phyloP scores from a whole-genome alignment of 2,329 filamentous ascomycete genomes.

The Aureobasidium subglaciale region DNA sequence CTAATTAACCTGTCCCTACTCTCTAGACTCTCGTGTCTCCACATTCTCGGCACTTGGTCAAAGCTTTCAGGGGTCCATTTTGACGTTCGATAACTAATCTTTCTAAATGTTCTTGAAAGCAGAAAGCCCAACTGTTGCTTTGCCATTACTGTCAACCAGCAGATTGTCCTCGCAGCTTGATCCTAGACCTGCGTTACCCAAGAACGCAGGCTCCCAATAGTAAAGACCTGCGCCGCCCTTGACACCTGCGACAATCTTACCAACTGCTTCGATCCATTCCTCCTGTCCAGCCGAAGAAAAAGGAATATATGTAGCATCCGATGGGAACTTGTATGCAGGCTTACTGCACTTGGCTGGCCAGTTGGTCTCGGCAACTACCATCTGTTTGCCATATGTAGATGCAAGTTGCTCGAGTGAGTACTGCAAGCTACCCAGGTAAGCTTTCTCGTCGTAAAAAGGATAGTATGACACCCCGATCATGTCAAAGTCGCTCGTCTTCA shows the following conservation, averaged over 20 bases:
- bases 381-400: constrained; percentile 23
- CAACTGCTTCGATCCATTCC: constrained; percentile 24
- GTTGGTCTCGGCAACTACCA: constrained; percentile 25
- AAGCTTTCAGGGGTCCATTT: no score
- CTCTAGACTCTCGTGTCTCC: no score
- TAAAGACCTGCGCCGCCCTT: constrained; percentile 25
- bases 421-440: constrained; percentile 22
- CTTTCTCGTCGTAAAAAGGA: constrained; percentile 25
- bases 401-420: constrained; percentile 21
- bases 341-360: constrained; percentile 25
- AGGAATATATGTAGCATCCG: constrained; percentile 22
- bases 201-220: constrained; percentile 28
- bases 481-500: constrained; percentile 23
- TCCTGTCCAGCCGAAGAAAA: constrained; percentile 24
- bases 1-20: no score
- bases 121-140: constrained; percentile 1
- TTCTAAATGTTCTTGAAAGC: constrained; percentile 11
- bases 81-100: neutral
- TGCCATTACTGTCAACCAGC: constrained; percentile 26
- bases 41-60: neutral
- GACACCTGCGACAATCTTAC: constrained; percentile 16
- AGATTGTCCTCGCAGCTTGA: constrained; percentile 24
- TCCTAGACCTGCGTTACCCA: constrained; percentile 23
- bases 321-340: constrained; percentile 21
- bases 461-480: constrained; percentile 27